Conservation (phyloP, 2,329 filamentous ascomycete species). For the Leptographium lundbergii region DNA sequence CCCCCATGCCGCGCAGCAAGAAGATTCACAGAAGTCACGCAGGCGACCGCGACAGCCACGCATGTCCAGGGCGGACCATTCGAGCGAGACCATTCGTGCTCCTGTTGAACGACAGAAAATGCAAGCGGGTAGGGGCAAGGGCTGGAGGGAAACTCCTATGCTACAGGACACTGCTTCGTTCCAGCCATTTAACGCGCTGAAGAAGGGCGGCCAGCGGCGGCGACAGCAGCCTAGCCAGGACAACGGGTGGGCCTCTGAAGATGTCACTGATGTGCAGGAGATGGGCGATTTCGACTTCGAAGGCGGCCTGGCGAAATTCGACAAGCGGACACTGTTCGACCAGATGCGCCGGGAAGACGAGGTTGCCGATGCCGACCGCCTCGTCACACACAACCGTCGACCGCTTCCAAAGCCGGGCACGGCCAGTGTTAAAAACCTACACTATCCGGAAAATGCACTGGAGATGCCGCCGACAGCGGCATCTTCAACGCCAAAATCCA, state of each 20-base stretch:
- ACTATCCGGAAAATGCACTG: slow-evolving; percentile 84
- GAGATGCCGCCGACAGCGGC: slow-evolving; percentile 36
- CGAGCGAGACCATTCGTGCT: slow-evolving; percentile 16
- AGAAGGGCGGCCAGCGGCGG: slow-evolving; percentile 34
- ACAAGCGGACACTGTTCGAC: slow-evolving; percentile 84
- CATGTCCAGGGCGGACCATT: slow-evolving; percentile 12
- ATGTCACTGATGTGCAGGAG: slow-evolving; percentile 87
- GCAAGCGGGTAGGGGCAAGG: slow-evolving; percentile 29
- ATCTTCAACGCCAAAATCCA: slow-evolving; percentile 18
- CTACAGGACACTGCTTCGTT: slow-evolving; percentile 48
- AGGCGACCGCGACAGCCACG: slow-evolving; percentile 19
- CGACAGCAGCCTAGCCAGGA: slow-evolving; percentile 28
- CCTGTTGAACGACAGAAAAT: slow-evolving; percentile 11
- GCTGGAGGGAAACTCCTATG: slow-evolving; percentile 48
- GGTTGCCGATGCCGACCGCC: slow-evolving; percentile 76
- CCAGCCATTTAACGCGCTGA: slow-evolving; percentile 49
- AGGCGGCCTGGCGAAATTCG: slow-evolving; percentile 80
- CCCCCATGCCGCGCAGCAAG: neutral
- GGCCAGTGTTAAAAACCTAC: slow-evolving; percentile 75
- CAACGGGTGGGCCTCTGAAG: slow-evolving; percentile 91
- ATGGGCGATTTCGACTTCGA: slow-evolving; percentile 92
- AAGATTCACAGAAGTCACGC: neutral
- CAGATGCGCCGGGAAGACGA: slow-evolving; percentile 83
- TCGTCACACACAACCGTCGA: slow-evolving; percentile 77
- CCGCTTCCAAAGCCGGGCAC: slow-evolving; percentile 52